Base-by-base conservation (phyloP, 1,139 yeast genomes). In the Arxiozyma slooffiae region DNA sequence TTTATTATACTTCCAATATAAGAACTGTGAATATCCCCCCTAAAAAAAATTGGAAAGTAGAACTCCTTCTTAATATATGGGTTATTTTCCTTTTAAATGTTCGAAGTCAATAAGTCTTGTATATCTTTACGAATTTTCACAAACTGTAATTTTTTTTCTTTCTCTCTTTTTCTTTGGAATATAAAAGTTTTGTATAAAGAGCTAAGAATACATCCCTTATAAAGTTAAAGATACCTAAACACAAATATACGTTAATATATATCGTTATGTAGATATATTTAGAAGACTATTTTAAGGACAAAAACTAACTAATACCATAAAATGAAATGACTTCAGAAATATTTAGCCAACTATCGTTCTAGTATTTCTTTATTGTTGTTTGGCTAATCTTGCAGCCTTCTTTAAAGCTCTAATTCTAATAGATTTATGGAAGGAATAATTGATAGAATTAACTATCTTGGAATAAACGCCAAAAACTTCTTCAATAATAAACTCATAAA, bases 401-500 rank as follows among this genome's bases (percentile, higher is more conserved):
- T 77, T 81, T 67, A 92, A 74, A 1, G 97, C 97, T 58, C 97
- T 80, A 40, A 64, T 69, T 61, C 97, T 80, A 62, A 90, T 88
- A 57, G 79, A 76, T 67, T 78, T 74, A 72, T 92, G 97, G 89
- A 88, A 85, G 51, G 70, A 69, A 60, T 75, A 76, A 70, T 89
- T 90, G 66, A 87, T 66, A 44, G 67, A 62, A 62, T 85, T 85
- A 41, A 86, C 95, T 36, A 84, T 45, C 58, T 75, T 77, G 52
- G 94, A 81, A 70, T 77, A 88, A 43, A 85, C 89, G 34, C 97
- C 97, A 47, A 87, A 82, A 17, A 88, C 75, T 64, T 79, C 80
- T 50, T 81, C 92, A 55, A 90, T 80, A 55, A 74, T 76, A 77
- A 87, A 90, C 67, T 92, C 96, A 84, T 90, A 82, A 48, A 92